Conservation (phyloP, 495 filamentous ascomycete species). For the Trichocladium uniseriatum region DNA sequence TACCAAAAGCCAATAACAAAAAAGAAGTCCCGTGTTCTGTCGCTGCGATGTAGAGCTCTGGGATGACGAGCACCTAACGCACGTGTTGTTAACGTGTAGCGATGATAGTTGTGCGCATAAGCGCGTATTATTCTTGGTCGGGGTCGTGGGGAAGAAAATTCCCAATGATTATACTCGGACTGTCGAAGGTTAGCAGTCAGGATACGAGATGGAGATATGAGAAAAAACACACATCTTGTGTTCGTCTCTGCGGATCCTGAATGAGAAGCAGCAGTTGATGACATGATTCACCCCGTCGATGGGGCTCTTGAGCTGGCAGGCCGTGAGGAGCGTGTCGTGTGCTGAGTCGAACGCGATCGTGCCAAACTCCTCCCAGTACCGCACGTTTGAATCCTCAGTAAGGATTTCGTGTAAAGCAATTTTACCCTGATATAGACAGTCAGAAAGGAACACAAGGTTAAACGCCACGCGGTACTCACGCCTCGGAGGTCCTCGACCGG, state of each 20-base stretch:
- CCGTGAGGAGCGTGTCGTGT: conserved; percentile 96
- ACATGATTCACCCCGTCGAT: conserved; percentile 59
- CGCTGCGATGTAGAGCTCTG: not conserved
- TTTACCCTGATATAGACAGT: conserved; percentile 56
- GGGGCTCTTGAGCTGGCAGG: conserved; percentile 83
- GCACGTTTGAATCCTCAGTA: conserved; percentile 84
- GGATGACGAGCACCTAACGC: too few species aligned
- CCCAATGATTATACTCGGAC: conserved; percentile 87
- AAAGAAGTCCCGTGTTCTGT: not conserved
- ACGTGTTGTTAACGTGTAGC: not conserved
- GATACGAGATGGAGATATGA: not conserved
- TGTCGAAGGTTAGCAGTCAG: conserved; percentile 27
- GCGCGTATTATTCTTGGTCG: conserved; percentile 28
- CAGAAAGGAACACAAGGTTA: not conserved
- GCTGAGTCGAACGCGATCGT: conserved; percentile 93
- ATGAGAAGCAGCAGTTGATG: conserved; percentile 93
- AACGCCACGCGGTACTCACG: conserved; percentile 44
- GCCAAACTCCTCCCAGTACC: conserved; percentile 98
- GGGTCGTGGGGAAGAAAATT: conserved; percentile 75
- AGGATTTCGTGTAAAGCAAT: conserved; percentile 93
- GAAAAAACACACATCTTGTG: conserved; percentile 78
- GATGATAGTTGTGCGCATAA: not conserved
- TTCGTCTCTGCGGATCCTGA: conserved; percentile 86
- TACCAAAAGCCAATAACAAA: not conserved
- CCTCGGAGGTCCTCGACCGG: conserved; percentile 85